Evolutionary conservation across 1,284 basidiomycete species (phyloP).

Genomic region (Ceraceosorus bombacis): DNA sequence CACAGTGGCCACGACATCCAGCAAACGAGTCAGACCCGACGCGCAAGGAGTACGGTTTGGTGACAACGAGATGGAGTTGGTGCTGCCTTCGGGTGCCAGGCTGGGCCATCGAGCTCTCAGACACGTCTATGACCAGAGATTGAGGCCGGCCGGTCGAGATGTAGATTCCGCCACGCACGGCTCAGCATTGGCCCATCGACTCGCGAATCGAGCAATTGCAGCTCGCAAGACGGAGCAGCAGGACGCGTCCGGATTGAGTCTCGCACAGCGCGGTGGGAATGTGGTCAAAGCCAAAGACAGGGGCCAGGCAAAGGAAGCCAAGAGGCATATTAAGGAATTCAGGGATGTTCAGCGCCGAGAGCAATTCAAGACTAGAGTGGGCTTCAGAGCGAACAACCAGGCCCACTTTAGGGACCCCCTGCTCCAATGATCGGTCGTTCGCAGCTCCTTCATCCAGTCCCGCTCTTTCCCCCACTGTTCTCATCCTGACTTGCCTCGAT

Average conservation of each 20-base stretch:
- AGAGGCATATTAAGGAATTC: conserved; percentile 75
- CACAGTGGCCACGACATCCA: background rate
- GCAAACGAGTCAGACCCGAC: background rate
- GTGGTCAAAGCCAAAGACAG: conserved; percentile 59
- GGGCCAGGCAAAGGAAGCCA: conserved; percentile 88
- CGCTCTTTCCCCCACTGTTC: too few species aligned
- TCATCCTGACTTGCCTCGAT: too few species aligned
- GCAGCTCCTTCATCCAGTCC: too few species aligned
- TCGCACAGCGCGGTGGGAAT: conserved; percentile 31
- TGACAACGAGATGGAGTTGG: conserved; percentile 68
- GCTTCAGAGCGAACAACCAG: conserved; percentile 44
- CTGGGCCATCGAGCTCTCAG: conserved; percentile 84
- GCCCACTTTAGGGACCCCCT: conserved; percentile 47
- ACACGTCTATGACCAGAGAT: conserved; percentile 72
- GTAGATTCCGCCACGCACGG: background rate
- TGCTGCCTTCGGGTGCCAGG: conserved; percentile 82
- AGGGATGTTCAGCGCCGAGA: conserved; percentile 71
- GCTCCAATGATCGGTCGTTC: conserved; percentile 25
- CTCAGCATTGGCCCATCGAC: conserved; percentile 4
- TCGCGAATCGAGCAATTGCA: conserved; percentile 2
- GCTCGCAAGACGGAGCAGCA: conserved; percentile 13
- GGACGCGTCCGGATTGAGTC: conserved; percentile 9
- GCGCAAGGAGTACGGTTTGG: conserved; percentile 23
- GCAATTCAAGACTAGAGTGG: conserved; percentile 69
- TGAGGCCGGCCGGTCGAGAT: conserved; percentile 18